Base-by-base conservation (phyloP, 306 rosid genomes). In the Glycine soja region DNA sequence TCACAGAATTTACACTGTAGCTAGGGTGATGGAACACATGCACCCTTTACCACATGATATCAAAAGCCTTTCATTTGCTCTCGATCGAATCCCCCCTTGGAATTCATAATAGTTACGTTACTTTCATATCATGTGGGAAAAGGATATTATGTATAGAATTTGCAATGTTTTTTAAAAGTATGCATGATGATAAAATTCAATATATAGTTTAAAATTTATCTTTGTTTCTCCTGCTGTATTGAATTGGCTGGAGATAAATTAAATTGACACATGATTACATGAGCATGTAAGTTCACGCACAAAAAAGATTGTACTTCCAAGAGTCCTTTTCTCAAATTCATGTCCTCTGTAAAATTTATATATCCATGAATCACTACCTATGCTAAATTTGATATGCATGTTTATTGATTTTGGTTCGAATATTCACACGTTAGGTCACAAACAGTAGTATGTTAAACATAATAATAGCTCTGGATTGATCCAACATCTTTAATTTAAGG, bases 111-210 rank as follows among this genome's bases (percentile, higher is more conserved):
- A 11, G 59, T 69, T 38, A 42, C 46, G 82, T 77, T 83, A 74
- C 86, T 83, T 83, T 83, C 82, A 63, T 62, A 45, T 82, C 82
- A 82, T 64, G 86, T 82, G 74, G 36, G 56, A 58, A 76, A 63
- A 63, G 72, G 51, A 47, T 48, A 6, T 75, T 4, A 10, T n/a
- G 18, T 10, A 15, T 50, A 10, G 3, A 65, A 50, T 36, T 12
- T 51, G 24, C 10, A 77, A 77, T 63, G 59, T 75, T 59, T 48
- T 50, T 0, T 13, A 46, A 46, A 10, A 61, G 36, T 8, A 3
- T 30, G 5, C 48, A 24, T 30, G 15, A 59, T 19, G 8, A 52
- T 52, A 3, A 53, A 53, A n/a, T n/a, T 4, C 8, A 13, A 52
- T 52, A 24, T 24, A 24, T 24, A 53, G 7, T 42, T 42, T 42